A percentile compares a stretch with the other conserved stretches of the same genome.
phyloP scores from a whole-genome alignment of 2,329 filamentous ascomycete genomes.

The Colletotrichum sp. region DNA sequence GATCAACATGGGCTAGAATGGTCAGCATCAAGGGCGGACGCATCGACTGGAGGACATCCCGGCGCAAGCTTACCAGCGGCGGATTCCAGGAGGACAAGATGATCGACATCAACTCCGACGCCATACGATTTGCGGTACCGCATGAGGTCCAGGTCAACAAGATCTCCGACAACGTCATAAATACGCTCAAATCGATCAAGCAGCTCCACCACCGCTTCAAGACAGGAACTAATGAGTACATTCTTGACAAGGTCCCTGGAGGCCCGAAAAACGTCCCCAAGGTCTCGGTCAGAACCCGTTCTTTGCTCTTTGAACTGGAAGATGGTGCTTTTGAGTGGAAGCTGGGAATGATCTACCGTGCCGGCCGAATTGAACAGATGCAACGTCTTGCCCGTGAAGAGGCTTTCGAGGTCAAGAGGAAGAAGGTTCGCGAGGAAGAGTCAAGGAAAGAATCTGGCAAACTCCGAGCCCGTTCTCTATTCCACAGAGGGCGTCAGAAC shows the following conservation, averaged over 20 bases:
- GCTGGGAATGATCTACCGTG: slow-evolving; percentile 89
- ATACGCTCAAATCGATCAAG: slow-evolving; percentile 83
- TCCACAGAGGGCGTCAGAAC: slow-evolving; percentile 33
- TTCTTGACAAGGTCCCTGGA: slow-evolving; percentile 84
- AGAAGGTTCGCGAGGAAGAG: slow-evolving; percentile 79
- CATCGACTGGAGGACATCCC: slow-evolving; percentile 79
- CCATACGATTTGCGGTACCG: slow-evolving; percentile 85
- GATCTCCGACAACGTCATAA: slow-evolving; percentile 92
- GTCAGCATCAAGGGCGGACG: slow-evolving; percentile 83
- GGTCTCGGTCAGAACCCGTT: slow-evolving; percentile 80
- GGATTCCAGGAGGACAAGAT: slow-evolving; percentile 75
- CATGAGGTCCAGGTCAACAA: slow-evolving; percentile 90
- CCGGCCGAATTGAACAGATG: slow-evolving; percentile 86
- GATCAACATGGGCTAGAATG: slow-evolving; percentile 83
- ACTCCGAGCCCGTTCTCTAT: slow-evolving; percentile 60
- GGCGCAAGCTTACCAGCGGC: slow-evolving; percentile 66
- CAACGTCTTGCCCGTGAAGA: slow-evolving; percentile 90
- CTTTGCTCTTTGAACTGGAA: slow-evolving; percentile 89
- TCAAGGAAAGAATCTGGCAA: slow-evolving; percentile 58
- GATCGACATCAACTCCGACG: slow-evolving; percentile 84
- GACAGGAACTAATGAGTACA: slow-evolving; percentile 86
- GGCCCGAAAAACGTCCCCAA: slow-evolving; percentile 86
- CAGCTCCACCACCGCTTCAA: slow-evolving; percentile 94
- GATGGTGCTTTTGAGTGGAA: slow-evolving; percentile 99
- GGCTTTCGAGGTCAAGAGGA: slow-evolving; percentile 86